These are phyloP conservation scores for Mycena kentingensis DNA, from an alignment of 768 basidiomycete genomes.

Conservation along the genomic window DNA sequence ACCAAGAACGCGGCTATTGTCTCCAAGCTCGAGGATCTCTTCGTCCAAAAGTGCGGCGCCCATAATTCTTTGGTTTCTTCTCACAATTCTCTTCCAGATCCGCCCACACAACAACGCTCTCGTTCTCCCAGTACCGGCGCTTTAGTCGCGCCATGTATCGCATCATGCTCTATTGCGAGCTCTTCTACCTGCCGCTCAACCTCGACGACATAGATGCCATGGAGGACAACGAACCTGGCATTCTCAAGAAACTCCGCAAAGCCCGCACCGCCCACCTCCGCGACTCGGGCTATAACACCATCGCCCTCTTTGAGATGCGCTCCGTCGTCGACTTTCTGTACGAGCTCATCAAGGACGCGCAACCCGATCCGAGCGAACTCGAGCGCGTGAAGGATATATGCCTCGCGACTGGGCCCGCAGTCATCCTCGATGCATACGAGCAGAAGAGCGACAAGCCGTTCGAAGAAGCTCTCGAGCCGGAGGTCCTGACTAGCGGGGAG, in stretches of 20 bases:
- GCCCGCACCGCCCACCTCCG: conserved; percentile 6
- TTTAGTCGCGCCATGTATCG: conserved; percentile 21
- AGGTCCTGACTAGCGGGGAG: conserved; percentile 14
- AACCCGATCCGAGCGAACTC: neutral
- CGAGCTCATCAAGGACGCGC: conserved; percentile 7
- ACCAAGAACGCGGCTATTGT: conserved; percentile 10
- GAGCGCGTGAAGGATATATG: conserved; percentile 16
- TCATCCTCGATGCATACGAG: conserved; percentile 8
- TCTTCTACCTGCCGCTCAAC: conserved; percentile 20
- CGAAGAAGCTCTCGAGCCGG: conserved; percentile 17
- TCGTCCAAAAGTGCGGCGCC: conserved; percentile 9
- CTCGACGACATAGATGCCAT: conserved; percentile 20
- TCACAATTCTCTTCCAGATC: neutral
- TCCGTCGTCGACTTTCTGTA: conserved; percentile 12
- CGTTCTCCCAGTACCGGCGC: conserved; percentile 11
- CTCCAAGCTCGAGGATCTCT: conserved; percentile 1
- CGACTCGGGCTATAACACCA: conserved; percentile 4
- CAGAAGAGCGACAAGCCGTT: neutral
- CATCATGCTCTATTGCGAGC: conserved; percentile 22
- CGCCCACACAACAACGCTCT: conserved; percentile 5
- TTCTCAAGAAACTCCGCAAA: conserved; percentile 4
- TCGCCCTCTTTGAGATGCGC: conserved; percentile 8
- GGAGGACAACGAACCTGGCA: conserved; percentile 10
- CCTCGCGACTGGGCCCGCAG: conserved; percentile 15
- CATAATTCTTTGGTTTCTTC: neutral